These are phyloP conservation scores for Phanerodontia chrysosporium DNA, from an alignment of 768 basidiomycete genomes.

Conservation along the genomic window DNA sequence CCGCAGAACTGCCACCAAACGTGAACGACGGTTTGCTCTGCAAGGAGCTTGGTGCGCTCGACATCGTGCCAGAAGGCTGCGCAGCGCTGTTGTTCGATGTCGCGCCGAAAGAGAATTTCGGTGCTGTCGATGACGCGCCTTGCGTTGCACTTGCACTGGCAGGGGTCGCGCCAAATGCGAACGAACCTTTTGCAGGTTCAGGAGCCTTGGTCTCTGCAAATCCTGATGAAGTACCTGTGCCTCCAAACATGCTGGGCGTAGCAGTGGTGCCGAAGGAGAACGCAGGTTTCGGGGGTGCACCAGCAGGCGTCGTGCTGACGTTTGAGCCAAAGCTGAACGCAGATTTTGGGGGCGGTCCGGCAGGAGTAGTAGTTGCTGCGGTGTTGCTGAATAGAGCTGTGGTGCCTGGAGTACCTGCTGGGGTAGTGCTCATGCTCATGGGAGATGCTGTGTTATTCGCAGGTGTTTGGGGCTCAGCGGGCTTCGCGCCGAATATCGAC, in stretches of 20 bases:
- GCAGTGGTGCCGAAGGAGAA: slow-evolving; percentile 9
- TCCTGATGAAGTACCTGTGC: not conserved
- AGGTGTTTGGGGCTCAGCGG: not conserved
- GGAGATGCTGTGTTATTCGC: not conserved
- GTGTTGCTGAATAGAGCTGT: slow-evolving; percentile 6
- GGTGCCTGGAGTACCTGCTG: not conserved
- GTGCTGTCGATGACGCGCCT: not conserved
- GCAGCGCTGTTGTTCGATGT: not conserved
- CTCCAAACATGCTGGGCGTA: slow-evolving; percentile 5
- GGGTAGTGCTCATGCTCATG: not conserved
- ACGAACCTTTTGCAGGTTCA: not conserved
- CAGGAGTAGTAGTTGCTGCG: slow-evolving; percentile 11
- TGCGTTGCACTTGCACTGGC: not conserved
- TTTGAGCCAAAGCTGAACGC: slow-evolving; percentile 9
- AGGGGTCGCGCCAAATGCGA: not conserved
- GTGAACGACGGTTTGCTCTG: not conserved
- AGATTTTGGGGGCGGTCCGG: slow-evolving; percentile 13
- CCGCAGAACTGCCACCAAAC: not conserved
- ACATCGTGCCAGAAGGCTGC: not conserved
- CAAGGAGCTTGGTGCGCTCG: not conserved
- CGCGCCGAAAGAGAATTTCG: slow-evolving; percentile 4
- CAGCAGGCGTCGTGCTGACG: not conserved
- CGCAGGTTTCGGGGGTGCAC: slow-evolving; percentile 4
- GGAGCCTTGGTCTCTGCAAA: not conserved
- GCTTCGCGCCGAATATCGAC: not conserved